These are phyloP conservation scores for Gentiana macrophylla DNA, from an alignment of 257 asterid genomes.

Conservation along the genomic window DNA sequence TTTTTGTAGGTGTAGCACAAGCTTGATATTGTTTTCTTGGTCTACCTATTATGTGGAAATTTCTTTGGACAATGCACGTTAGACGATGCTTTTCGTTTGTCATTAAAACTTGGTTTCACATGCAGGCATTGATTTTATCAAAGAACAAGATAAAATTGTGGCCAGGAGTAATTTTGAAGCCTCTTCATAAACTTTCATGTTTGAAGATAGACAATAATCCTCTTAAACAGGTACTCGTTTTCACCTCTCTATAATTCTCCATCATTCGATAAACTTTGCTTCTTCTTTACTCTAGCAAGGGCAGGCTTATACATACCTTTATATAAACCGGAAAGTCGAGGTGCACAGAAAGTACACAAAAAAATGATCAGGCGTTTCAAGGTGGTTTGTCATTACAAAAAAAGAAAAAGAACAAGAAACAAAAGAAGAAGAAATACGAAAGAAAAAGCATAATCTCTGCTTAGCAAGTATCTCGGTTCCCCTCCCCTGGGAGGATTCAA, in stretches of 20 bases:
- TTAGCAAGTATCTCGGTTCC: no score
- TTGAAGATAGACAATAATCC: conserved; percentile 84
- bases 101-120: background rate
- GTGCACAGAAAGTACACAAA: no score
- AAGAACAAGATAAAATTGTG: conserved; percentile 86
- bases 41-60: background rate
- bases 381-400: background rate
- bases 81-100: background rate
- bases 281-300: background rate
- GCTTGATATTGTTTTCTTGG: background rate
- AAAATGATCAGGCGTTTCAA: no score
- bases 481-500: background rate
- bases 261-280: background rate
- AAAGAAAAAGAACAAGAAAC: background rate
- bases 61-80: no score
- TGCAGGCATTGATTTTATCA: conserved; percentile 70
- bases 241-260: background rate
- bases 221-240: conserved; percentile 50
- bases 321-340: no score
- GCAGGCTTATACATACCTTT: no score
- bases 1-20: background rate
- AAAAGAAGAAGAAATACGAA: background rate
- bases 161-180: conserved; percentile 63
- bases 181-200: conserved; percentile 70
- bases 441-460: no score